Evolutionary conservation across 176 grass and related monocot genomes (phyloP), one percentile per base, ranked within the genome.

Genomic region (Triticum urartu): DNA sequence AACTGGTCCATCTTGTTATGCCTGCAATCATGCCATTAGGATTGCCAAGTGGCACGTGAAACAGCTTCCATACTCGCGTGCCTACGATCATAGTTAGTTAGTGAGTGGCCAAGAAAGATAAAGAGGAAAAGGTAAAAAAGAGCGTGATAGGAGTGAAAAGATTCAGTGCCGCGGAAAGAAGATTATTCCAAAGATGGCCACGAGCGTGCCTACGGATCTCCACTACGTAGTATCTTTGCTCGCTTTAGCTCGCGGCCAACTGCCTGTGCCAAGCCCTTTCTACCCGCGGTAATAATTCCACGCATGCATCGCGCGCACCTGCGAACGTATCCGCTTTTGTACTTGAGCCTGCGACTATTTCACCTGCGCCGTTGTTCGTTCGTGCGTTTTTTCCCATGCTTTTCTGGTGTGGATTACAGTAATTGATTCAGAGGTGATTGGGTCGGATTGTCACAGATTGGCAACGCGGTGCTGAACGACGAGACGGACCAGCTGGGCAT

Each of bases 401-500:
- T 54, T 0, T 18, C 5, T 36, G 30, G 32, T 78, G 75, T 50
- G 79, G n/a, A 32, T 50, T 4, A 48, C 48, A 1, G 24, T 15
- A 54, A 54, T 7, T 21, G 1, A 1, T 43, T 0, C 5, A 14
- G 26, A 26, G 26, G 26, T 66, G 0, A 24, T 52, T 2, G 42
- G 24, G 13, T 0, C 11, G 42, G 42, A 1, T 13, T 47, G 11
- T 21, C 2, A 60, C 82, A 98, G 96, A 95, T 98, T 68, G 96
- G 96, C 6, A 98, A 98, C 79, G 93, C 96, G 34, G 96, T 98
- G 79, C 81, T 98, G 60, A 95, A 98, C 85, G 96, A 98, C 86
- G 84, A 80, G 56, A 98, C 93, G 14, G 96, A 98, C 68, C 93
- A 98, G 83, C 73, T 98, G 24, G 96, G 96, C 63, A 98, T 98